phyloP scores from a whole-genome alignment of 768 basidiomycete genomes.

The Polyporus arcularius region DNA sequence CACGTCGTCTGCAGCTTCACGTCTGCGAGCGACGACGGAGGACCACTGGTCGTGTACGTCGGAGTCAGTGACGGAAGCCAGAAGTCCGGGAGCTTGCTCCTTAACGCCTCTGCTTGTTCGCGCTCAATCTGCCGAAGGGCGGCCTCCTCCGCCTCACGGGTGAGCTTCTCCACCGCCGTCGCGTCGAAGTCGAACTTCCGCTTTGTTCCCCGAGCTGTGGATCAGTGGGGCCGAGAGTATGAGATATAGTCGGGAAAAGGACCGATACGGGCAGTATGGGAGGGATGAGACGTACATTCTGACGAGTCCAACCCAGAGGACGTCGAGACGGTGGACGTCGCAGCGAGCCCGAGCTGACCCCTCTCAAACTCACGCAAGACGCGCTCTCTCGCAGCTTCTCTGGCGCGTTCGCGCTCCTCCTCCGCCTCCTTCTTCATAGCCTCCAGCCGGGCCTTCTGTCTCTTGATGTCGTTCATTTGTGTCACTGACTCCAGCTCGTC shows the following conservation, averaged over 20 bases:
- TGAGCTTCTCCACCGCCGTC: constrained; percentile 66
- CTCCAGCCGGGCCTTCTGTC: constrained; percentile 81
- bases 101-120: constrained; percentile 83
- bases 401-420: constrained; percentile 68
- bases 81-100: constrained; percentile 91
- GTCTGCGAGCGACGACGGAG: constrained; percentile 68
- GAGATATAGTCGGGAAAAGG: not conserved
- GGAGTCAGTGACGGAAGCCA: constrained; percentile 96
- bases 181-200: constrained; percentile 87
- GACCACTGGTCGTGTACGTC: constrained; percentile 63
- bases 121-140: constrained; percentile 81
- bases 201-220: constrained; percentile 62
- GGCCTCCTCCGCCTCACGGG: constrained; percentile 84
- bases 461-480: constrained; percentile 92
- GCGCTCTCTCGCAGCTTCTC: constrained; percentile 80
- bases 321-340: constrained; percentile 38
- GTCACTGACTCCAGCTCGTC: constrained; percentile 47
- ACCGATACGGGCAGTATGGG: not conserved
- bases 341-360: constrained; percentile 74
- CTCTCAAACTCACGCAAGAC: constrained; percentile 90
- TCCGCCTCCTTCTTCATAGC: constrained; percentile 77
- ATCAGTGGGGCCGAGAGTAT: not conserved
- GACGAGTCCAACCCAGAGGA: constrained; percentile 41
- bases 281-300: constrained; percentile 31
- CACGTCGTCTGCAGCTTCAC: constrained; percentile 90